Evolutionary conservation across 345 rosid genomes (phyloP), one percentile per base, ranked within the genome.

Genomic region (Populus ilicifolia): DNA sequence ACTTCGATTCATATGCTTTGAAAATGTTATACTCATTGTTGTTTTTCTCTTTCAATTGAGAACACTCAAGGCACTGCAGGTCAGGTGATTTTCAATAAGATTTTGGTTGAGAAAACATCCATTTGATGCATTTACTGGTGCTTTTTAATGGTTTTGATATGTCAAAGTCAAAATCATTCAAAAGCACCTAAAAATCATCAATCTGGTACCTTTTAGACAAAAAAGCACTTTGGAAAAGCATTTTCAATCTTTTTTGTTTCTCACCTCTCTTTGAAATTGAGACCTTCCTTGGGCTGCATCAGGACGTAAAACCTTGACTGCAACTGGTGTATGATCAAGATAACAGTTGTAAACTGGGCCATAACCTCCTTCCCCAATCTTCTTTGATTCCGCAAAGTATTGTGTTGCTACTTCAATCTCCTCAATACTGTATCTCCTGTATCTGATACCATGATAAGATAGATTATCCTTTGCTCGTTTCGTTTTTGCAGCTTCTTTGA

Each of bases 311-410:
- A 92, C 97, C 86, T 96, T 96, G 30, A 96, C 87, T 46, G 99
- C 97, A 29, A 88, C 95, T 1, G 89, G 85, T 17, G 97, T 96
- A 79, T 93, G 96, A 84, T 93, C 98, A 67, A 96, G 93, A 56
- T 80, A 74, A 65, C 99, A 89, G 85, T 82, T 90, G 69, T 69
- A 96, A 48, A 96, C 99, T 1, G 98, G 97, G 48, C 99, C 99
- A 72, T 96, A 93, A 39, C 99, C 98, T 36, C 99, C 99, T 88
- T 93, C 98, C 0, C 97, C 98, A 12, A 96, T 89, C 87, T 90
- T 91, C 76, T 74, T 83, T 38, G 88, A 80, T 21, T 63, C 65
- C 2, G 84, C 38, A 33, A 96, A 96, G 83, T 44, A 76, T 39
- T 88, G 84, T 8, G 99, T 96, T 18, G 97, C 98, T 70, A 76